Evolutionary conservation across 2,329 filamentous ascomycete species (phyloP), one percentile per base, ranked within the genome.

Genomic region (Fusarium sp.): DNA sequence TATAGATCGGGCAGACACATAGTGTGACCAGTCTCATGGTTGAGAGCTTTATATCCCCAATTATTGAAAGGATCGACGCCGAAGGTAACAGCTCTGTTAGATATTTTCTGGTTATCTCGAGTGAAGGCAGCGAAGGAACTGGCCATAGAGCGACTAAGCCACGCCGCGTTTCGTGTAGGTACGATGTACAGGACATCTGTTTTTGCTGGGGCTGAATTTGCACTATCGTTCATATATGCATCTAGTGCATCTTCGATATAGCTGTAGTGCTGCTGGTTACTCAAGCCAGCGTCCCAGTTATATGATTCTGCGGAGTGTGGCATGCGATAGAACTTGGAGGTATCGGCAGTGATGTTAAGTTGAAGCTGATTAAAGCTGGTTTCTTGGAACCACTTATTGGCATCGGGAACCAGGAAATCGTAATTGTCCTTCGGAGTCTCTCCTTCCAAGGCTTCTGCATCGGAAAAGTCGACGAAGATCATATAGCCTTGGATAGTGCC

Each of bases 1-100:
- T 81, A 81, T 48, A 76, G 71, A 47, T 80, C 78, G 1, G 79
- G 77, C 48, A 81, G 58, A 52, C 78, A 79, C 68, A 81, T 78
- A 5, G 78, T 63, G 47, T 80, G 79, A 7, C 78, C 78, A 0
- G 76, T 78, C 72, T 80, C 78, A 27, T 80, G 78, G 66, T 79
- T 79, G 9, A 80, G 56, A 7, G 75, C 73, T 52, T 78, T 78
- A 46, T 61, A 77, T 17, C 73, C 71, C 78, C 77, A 80, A 0
- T 62, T 60, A 13, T 51, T 45, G 52, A 75, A 79, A 0, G 73
- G 71, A 40, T 80, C 78, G 4, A 67, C 47, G 1, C 78, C 78
- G 35, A 79, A 78, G 50, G 49, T 74, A 58, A 76, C 68, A 19
- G 75, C 73, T 19, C 75, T 68, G 40, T 75, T 78, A 9, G 37